Conservation (phyloP, 164 flowering plant genomes). For the Nelumbo lutea region DNA sequence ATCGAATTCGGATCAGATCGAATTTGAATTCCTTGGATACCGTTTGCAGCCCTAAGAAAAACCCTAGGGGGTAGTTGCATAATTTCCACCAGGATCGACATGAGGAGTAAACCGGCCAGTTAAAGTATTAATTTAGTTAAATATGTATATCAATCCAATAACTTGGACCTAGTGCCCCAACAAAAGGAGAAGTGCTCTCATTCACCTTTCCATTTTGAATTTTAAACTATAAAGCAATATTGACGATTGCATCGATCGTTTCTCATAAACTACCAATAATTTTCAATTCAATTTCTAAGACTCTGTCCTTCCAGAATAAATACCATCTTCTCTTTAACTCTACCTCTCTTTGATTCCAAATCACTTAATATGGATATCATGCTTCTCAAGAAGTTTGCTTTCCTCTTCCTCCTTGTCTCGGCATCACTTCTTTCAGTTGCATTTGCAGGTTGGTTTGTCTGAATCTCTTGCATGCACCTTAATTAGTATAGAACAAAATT, state of each 20-base stretch:
- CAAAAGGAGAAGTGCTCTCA: constrained; percentile 47
- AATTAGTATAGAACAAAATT: too few relatives aligned
- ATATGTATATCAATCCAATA: constrained; percentile 31
- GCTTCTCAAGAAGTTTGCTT: constrained; percentile 30
- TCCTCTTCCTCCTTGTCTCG: constrained; percentile 50
- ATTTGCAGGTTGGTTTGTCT: constrained; percentile 45
- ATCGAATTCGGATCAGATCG: too few relatives aligned
- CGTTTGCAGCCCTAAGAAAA: too few relatives aligned
- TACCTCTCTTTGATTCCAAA: constrained; percentile 10
- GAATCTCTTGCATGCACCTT: not conserved
- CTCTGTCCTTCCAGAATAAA: not conserved
- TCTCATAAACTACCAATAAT: constrained; percentile 11
- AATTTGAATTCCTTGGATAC: too few relatives aligned
- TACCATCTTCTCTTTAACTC: constrained; percentile 13
- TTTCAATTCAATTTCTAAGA: constrained; percentile 16
- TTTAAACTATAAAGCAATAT: constrained; percentile 32
- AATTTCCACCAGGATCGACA: too few relatives aligned
- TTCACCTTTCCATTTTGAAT: constrained; percentile 36
- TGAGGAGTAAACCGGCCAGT: too few relatives aligned
- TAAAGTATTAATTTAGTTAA: constrained; percentile 8
- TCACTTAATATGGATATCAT: constrained; percentile 30
- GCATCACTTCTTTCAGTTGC: constrained; percentile 48
- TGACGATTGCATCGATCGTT: constrained; percentile 4
- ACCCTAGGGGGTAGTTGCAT: too few relatives aligned
- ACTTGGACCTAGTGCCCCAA: constrained; percentile 55